Evolutionary conservation across 139 green algal genomes (phyloP), one percentile per base, ranked within the genome.

Genomic region (Edaphochlamys debaryana): DNA sequence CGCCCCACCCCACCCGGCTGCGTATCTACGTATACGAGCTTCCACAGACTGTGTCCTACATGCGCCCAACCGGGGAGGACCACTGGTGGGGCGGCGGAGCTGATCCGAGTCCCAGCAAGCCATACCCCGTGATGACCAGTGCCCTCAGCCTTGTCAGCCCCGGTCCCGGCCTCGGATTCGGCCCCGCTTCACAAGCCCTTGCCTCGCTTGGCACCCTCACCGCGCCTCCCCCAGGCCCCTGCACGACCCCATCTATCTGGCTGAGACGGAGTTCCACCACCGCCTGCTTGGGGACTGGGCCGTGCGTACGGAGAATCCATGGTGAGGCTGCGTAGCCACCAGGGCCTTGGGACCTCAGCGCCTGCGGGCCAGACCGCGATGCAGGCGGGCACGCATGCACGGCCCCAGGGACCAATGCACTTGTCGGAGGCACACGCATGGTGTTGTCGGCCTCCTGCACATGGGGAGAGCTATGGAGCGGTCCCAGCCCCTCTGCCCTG

Each of bases 251-350:
- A 63, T 63, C 56, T 63, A 63, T 25, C 23, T n/a, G 2, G 56
- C 56, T 3, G 38, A 23, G 67, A 36, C n/a, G 25, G 27, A 69
- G 29, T 17, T 80, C 1, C 52, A 36, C 45, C 19, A 70, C 6
- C 38, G 29, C 19, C 37, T 80, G 38, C 74, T 80, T 56, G 58
- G 4, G 0, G 74, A 70, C 58, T 45, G 32, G 29, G 56, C 13
- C 2, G n/a, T 70, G 29, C 40, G 60, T 15, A 80, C 74, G 19
- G 58, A 80, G 38, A 80, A 80, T 58, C 74, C 74, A 13, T 80
- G 74, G 71, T 64, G 32, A 6, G 63, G 9, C 13, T 34, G 27
- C 58, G 27, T 7, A 2, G 5, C 64, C 13, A 19, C 20, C 63
- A 9, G 11, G 5, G 13, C 20, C 5, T 41, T 7, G 4, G 4